Conservation (phyloP, 2,329 filamentous ascomycete genomes). For the Fusarium newnesense region DNA sequence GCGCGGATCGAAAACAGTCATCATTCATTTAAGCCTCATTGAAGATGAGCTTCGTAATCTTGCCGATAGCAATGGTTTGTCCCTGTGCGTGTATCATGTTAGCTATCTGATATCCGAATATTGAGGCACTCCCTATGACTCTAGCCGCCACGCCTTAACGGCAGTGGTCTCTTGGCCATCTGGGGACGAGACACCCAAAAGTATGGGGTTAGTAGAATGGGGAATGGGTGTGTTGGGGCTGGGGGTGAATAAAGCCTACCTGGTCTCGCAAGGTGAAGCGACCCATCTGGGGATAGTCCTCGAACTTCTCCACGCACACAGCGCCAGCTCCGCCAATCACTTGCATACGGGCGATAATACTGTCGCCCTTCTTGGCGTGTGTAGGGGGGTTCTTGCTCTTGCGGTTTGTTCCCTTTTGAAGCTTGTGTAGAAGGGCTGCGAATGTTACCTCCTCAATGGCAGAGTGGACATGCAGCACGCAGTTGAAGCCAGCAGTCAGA, state of each 20-base stretch:
- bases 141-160: conserved; percentile 13
- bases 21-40: conserved; percentile 47
- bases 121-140: conserved; percentile 15
- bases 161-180: conserved; percentile 3
- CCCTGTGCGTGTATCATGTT: conserved; percentile 66
- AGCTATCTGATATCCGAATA: conserved; percentile 32
- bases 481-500: conserved; percentile 94
- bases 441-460: conserved; percentile 99
- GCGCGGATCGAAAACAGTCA: conserved; percentile 19
- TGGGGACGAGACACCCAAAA: conserved; percentile 10
- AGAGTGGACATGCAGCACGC: conserved; percentile 95
- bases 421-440: conserved; percentile 84
- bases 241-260: conserved; percentile 59
- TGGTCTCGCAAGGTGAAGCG: conserved; percentile 91
- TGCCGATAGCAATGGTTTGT: conserved; percentile 99
- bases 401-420: conserved; percentile 92
- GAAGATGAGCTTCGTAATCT: conserved; percentile 88
- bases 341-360: conserved; percentile 92
- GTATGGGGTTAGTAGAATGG: conserved; percentile 21
- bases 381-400: conserved; percentile 94
- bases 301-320: conserved; percentile 93
- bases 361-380: conserved; percentile 83
- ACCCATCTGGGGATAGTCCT: conserved; percentile 94
- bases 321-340: conserved; percentile 85
- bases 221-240: not conserved